Evolutionary conservation across 768 basidiomycete genomes (phyloP), one percentile per base, ranked within the genome.

Genomic region (Suillus subaureus): DNA sequence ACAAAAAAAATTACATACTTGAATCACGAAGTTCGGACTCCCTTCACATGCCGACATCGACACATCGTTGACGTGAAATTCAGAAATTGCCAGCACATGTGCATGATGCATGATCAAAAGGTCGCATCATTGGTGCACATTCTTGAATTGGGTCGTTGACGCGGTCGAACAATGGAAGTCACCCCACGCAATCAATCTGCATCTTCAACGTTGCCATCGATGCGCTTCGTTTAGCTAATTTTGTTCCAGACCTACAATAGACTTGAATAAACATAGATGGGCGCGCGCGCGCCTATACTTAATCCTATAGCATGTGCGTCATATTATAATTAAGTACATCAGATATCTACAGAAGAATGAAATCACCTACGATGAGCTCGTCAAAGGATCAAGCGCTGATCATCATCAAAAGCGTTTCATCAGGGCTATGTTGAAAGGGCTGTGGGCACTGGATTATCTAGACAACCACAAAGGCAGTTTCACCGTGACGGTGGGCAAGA

Each of bases 391-490:
- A 54, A 33, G 31, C 28, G 49, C 49, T 16, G 51, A 52, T 52
- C 11, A 4, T 16, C 51, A 28, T 6, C 33, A 39, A 58, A 9
- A 18, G 37, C 37, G 12, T 31, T 55, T 51, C 15, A 6, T 6
- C 9, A 31, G 28, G 45, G 58, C 39, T 60, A 64, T 40, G 54
- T 23, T 40, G 23, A 1, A 61, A 28, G 9, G 57, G 63, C 63
- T 63, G 58, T 64, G 63, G 13, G 5, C 39, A 15, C 39, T 40
- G 39, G 63, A 40, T n/a, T n/a, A n/a, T n/a, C 12, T 60, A 26
- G 57, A 12, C 54, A 21, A 58, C 63, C 33, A 26, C n/a, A 6
- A 21, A 63, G 26, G 60, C 40, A 43, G 63, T 64, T 61, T 40
- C 60, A 23, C 58, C 18, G 63, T 45, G 23, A n/a, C n/a, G n/a